Conservation (phyloP, 2,329 filamentous ascomycete species). For the Chaetomiaceae sp. region DNA sequence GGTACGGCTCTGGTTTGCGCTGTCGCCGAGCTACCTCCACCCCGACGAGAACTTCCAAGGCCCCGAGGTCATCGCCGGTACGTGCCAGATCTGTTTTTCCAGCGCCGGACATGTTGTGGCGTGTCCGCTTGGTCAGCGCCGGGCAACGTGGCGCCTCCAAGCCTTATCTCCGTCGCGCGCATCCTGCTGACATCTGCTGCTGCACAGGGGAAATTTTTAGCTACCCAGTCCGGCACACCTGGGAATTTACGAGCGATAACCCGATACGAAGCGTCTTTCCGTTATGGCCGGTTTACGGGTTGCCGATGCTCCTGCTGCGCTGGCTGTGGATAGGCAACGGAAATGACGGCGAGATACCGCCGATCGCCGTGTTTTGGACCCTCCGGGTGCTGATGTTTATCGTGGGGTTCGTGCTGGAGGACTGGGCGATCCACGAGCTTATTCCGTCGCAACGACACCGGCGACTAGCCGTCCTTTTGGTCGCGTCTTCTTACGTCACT, state of each 20-base stretch:
- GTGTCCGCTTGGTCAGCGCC: neutral
- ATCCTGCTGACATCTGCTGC: slow-evolving; percentile 16
- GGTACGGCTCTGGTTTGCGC: slow-evolving; percentile 86
- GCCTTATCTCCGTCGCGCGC: neutral
- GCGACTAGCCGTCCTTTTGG: slow-evolving; percentile 70
- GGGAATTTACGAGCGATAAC: slow-evolving; percentile 87
- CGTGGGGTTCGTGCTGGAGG: slow-evolving; percentile 91
- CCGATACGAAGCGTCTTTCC: slow-evolving; percentile 96
- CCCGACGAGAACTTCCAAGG: slow-evolving; percentile 99
- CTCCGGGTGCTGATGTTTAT: slow-evolving; percentile 88
- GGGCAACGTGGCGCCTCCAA: neutral
- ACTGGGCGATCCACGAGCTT: slow-evolving; percentile 94
- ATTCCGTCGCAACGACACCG: slow-evolving; percentile 69
- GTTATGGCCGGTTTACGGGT: slow-evolving; percentile 89
- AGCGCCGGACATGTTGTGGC: neutral
- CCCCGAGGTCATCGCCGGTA: slow-evolving; percentile 94
- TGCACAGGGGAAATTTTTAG: slow-evolving; percentile 78
- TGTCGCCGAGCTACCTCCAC: slow-evolving; percentile 93
- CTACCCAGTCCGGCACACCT: slow-evolving; percentile 84
- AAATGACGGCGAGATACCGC: slow-evolving; percentile 68
- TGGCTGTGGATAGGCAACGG: slow-evolving; percentile 90
- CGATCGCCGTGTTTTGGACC: slow-evolving; percentile 85
- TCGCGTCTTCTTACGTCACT: slow-evolving; percentile 95
- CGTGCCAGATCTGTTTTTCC: slow-evolving; percentile 6
- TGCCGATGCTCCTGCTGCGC: slow-evolving; percentile 87